phyloP scores from a whole-genome alignment of 345 rosid genomes.

The Leavenworthia alabamica region DNA sequence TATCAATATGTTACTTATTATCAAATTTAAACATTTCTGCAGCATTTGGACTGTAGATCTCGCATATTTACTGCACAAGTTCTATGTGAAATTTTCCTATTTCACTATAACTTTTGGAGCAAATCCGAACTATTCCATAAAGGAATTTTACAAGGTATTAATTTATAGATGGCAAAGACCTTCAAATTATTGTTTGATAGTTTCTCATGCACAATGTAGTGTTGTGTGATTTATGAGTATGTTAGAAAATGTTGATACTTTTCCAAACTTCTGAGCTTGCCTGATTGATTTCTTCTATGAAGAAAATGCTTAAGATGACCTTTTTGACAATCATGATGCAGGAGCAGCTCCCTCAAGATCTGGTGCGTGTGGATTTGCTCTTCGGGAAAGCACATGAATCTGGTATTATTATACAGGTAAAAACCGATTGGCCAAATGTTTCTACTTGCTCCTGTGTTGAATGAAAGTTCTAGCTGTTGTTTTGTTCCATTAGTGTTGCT shows the following conservation, averaged over 20 bases:
- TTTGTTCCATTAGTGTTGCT: background rate
- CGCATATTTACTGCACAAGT: conserved; percentile 70
- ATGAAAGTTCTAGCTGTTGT: background rate
- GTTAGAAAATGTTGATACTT: background rate
- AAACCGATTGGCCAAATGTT: conserved; percentile 9
- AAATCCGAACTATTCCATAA: conserved; percentile 74
- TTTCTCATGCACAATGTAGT: background rate
- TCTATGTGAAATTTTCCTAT: conserved; percentile 69
- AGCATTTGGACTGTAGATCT: conserved; percentile 95
- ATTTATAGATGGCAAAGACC: background rate
- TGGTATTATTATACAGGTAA: conserved; percentile 75
- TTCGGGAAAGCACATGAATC: conserved; percentile 62
- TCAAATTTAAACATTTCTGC: conserved; percentile 30
- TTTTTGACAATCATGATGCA: conserved; percentile 26
- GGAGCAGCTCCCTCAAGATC: conserved; percentile 89
- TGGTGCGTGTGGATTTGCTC: conserved; percentile 72
- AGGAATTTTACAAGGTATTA: conserved; percentile 81
- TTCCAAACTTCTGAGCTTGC: background rate
- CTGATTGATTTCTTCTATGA: background rate
- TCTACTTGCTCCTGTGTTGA: background rate
- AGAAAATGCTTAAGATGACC: background rate
- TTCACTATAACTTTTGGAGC: conserved; percentile 86
- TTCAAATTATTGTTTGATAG: conserved; percentile 9
- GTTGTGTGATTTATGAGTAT: background rate
- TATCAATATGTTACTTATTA: background rate